Evolutionary conservation across 2,329 filamentous ascomycete genomes (phyloP).

Genomic region (Botrytis fragariae): DNA sequence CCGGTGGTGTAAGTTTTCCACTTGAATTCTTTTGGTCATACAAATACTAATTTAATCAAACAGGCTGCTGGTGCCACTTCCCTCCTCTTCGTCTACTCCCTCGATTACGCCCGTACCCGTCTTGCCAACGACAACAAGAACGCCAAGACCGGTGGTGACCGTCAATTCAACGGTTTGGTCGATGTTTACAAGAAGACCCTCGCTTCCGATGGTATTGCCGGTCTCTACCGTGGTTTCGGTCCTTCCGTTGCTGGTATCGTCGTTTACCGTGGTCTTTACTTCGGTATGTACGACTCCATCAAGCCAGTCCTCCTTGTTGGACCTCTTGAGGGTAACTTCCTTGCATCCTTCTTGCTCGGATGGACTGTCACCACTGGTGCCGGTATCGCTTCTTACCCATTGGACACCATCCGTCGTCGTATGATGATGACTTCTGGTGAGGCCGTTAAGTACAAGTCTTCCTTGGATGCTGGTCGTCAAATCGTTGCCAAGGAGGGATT

Average conservation of each 20-base stretch:
- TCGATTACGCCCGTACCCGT: constrained; percentile 99
- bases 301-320: constrained; percentile 97
- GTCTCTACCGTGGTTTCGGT: constrained; percentile 99
- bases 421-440: constrained; percentile 99
- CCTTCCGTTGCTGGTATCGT: constrained; percentile 98
- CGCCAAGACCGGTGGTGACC: constrained; percentile 93
- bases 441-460: constrained; percentile 99
- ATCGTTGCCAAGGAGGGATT: constrained; percentile 97
- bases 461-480: constrained; percentile 91
- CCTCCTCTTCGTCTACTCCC: constrained; percentile 99
- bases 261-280: constrained; percentile 99
- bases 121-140: constrained; percentile 99
- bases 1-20: constrained; percentile 82
- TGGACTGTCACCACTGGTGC: constrained; percentile 99
- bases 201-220: constrained; percentile 95
- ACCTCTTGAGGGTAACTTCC: constrained; percentile 93
- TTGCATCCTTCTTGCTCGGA: constrained; percentile 97
- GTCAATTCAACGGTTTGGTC: constrained; percentile 99
- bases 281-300: constrained; percentile 99
- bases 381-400: constrained; percentile 99
- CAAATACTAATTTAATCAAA: constrained; percentile 21
- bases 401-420: constrained; percentile 99
- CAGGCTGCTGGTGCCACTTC: constrained; percentile 98
- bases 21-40: neutral
- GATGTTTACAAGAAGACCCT: constrained; percentile 99